Base-by-base conservation (phyloP, 2,329 filamentous ascomycete genomes). In the Erysiphe pulchra region DNA sequence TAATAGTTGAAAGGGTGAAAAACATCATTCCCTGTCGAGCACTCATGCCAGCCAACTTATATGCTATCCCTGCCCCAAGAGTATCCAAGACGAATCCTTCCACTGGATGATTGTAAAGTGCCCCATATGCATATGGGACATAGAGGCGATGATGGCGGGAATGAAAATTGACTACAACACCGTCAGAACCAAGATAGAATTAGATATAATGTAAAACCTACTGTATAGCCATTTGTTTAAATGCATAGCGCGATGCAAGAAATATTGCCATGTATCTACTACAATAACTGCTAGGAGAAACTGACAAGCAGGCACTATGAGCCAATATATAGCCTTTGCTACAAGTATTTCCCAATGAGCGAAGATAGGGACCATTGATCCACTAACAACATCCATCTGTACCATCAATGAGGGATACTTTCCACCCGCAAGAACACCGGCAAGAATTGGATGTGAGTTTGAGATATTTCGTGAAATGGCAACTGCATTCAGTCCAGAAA, bases 201-300 rank as follows among this genome's bases (percentile, higher is more conserved):
- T 36, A 28, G 16, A 37, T 37, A 6, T 45, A 9, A 16, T 28
- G 12, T 13, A 16, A 34, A 30, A 71, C 80, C 62, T 68, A 90
- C 83, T 80, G 68, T 95, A 95, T 54, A 98, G 71, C 81, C 83
- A 95, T 62, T 82, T 86, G 66, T 95, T 94, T 66, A 90, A 70
- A 63, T 98, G 90, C 90, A 98, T 98, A 47, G 80, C 73, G 36
- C 90, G 83, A 63, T 98, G 90, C 55, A 87, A 70, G 63, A 94
- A 93, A 65, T 98, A 98, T 60, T 98, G 87, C 90, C 90, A 98
- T 40, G 85, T 90, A 63, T 98, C 90, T 53, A 95, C 72, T 52
- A 92, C 67, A 51, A 73, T 64, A 49, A 87, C 71, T 20, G 77
- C 90, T 44, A 81, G 56, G 47, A 72, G 63, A 57, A 93, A 81